phyloP scores from a whole-genome alignment of 2,329 filamentous ascomycete genomes.

The Neofusicoccum laricinum region DNA sequence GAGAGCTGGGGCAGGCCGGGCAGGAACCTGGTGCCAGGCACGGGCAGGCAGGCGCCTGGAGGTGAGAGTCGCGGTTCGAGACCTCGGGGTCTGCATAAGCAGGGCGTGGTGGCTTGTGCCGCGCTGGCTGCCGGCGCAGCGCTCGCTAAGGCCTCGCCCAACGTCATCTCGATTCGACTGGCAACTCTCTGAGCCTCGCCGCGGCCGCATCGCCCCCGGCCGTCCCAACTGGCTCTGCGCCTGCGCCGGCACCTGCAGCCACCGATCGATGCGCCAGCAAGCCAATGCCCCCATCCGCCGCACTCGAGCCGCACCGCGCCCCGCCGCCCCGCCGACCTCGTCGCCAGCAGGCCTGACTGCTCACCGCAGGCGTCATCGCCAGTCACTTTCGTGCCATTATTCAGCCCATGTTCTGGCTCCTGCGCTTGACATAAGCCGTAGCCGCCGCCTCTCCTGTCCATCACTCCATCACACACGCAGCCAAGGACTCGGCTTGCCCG shows the following conservation, averaged over 20 bases:
- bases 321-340: neutral
- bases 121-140: neutral
- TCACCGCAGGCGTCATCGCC: neutral
- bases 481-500: conserved; percentile 3
- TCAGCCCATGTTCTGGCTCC: conserved; percentile 6
- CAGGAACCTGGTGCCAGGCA: neutral
- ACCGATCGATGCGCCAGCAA: neutral
- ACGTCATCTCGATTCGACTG: neutral
- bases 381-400: neutral
- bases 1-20: neutral
- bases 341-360: neutral
- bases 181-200: neutral
- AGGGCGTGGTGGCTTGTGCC: neutral
- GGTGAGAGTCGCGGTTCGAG: neutral
- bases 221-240: neutral
- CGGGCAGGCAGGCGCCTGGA: no score
- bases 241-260: neutral
- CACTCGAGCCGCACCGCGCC: conserved; percentile 5
- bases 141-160: neutral
- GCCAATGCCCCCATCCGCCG: neutral
- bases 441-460: conserved; percentile 9
- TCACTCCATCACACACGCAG: conserved; percentile 10
- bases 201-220: neutral
- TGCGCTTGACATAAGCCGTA: conserved; percentile 4
- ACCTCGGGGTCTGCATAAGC: neutral